phyloP scores from a whole-genome alignment of 768 basidiomycete species.

The Rhodocollybia butyracea region DNA sequence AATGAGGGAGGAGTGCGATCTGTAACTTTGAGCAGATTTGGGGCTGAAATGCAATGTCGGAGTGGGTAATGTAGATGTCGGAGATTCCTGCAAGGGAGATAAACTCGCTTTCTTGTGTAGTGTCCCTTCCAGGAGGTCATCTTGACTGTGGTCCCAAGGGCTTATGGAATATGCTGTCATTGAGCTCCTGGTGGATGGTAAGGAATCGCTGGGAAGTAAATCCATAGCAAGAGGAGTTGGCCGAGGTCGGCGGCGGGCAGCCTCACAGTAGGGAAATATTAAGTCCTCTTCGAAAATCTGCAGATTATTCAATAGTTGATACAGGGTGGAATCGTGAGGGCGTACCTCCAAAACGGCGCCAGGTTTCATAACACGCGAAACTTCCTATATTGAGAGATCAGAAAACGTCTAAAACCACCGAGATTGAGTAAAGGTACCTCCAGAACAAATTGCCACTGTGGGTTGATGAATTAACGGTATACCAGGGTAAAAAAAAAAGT shows the following conservation, averaged over 20 bases:
- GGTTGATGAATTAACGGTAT: slow-evolving; percentile 12
- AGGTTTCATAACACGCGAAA: slow-evolving; percentile 60
- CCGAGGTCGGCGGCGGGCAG: slow-evolving; percentile 16
- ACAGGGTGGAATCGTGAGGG: background rate
- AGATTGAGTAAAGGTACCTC: slow-evolving; percentile 38
- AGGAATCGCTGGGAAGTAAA: slow-evolving; percentile 14
- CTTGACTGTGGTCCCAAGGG: slow-evolving; percentile 15
- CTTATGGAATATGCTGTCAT: slow-evolving; percentile 6
- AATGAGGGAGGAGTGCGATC: slow-evolving; percentile 11
- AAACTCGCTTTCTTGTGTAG: slow-evolving; percentile 21
- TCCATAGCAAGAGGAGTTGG: slow-evolving; percentile 17
- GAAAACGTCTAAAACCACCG: slow-evolving; percentile 9
- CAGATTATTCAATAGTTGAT: too few relatives aligned
- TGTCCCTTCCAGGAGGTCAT: slow-evolving; percentile 15
- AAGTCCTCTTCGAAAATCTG: slow-evolving; percentile 75
- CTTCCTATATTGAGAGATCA: slow-evolving; percentile 45
- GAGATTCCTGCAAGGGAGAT: slow-evolving; percentile 21
- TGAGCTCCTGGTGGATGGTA: slow-evolving; percentile 10
- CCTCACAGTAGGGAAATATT: slow-evolving; percentile 56
- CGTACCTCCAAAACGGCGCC: slow-evolving; percentile 63
- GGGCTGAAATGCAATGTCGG: slow-evolving; percentile 9
- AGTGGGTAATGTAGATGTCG: slow-evolving; percentile 12
- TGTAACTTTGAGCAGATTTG: slow-evolving; percentile 9
- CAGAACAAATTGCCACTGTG: slow-evolving; percentile 62
- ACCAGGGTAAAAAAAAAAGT: background rate